Evolutionary conservation across 805 yeast genomes (phyloP), one percentile per base, ranked within the genome.

Genomic region (Candida easanensis): DNA sequence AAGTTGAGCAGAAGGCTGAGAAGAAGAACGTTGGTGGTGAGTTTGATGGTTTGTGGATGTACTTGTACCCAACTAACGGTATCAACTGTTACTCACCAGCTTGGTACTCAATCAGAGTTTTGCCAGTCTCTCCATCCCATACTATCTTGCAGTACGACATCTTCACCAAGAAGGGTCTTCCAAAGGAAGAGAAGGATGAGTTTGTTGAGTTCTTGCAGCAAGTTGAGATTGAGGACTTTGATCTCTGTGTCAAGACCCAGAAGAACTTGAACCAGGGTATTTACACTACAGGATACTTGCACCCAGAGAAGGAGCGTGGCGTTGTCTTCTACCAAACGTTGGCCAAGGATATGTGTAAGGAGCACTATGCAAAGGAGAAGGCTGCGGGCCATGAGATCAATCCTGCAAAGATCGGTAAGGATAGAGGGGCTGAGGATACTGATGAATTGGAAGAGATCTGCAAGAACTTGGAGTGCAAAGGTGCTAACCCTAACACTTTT

Each of bases 31-130:
- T 75, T 20, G 84, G 84, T 45, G 84, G 84, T 47, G 74, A 70
- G 9, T 76, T 74, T 63, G 76, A 79, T 56, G 84, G 83, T 11
- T 65, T 79, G 57, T 79, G 84, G 84, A 73, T 79, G 46, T 79
- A 79, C 59, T 61, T 76, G 46, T 79, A 68, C 67, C 84, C 84
- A 44, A 74, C 71, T 37, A 76, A 77, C 56, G 84, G 84, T 35
- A 61, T 79, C 58, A 79, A 79, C 62, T 79, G 84, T 54, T 79
- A 79, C 56, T 77, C 83, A 0, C 83, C 84, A 52, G 83, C 83
- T 9, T 79, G 82, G 80, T 79, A 79, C 60, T 71, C 80, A 8
- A 78, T 79, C 50, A 66, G 83, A 53, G 83, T 79, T 4, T 63
- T 78, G 46, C 84, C 84, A 25, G 60, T 75, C 16, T 56, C 72